Base-by-base conservation (phyloP, 2,329 filamentous ascomycete species). In the Botryosphaeria dothidea region DNA sequence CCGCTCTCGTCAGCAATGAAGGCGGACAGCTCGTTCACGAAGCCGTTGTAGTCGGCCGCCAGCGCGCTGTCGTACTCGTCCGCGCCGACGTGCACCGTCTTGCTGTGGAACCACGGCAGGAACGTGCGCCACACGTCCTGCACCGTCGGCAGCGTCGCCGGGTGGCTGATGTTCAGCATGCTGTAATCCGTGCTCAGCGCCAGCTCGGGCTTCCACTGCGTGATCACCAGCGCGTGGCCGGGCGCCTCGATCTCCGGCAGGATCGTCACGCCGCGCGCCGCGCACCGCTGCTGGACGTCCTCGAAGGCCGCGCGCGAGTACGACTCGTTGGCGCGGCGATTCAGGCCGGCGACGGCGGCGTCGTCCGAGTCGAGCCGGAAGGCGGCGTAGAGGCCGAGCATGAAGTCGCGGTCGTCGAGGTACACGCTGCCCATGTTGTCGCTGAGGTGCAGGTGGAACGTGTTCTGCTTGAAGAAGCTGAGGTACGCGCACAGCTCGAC, bases 391-490 rank as follows among this genome's bases (percentile, higher is more conserved):
- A 87, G 76, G 11, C 81, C 73, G 29, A 83, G 71, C 54, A 84
- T 80, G 19, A 78, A 76, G 3, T 77, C 79, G 52, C 86, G 86
- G 19, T 81, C 77, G 23, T 78, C 75, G 1, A 81, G 54, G 15
- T 65, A 60, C 4, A 60, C 63, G 52, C 52, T 60, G 4, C 45
- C 43, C 75, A 85, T 73, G 68, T 87, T 87, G 70, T 88, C 86
- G 66, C 81, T 85, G 3, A 86, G 77, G 69, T 88, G 86, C 19
- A 87, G 72, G 49, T 88, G 86, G 61, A 88, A 83, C 1, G 81
- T 82, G 67, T 86, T 87, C 67, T 87, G 82, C 69, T 88, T 88
- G 76, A 86, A 88, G 70, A 85, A 87, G 29, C 85, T 87, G 67
- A 86, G 82, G 71, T 87, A 88, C 0, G 82, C 80, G 72, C 86